Conservation (phyloP, 2,329 filamentous ascomycete genomes). For the Colletotrichum plurivorum region DNA sequence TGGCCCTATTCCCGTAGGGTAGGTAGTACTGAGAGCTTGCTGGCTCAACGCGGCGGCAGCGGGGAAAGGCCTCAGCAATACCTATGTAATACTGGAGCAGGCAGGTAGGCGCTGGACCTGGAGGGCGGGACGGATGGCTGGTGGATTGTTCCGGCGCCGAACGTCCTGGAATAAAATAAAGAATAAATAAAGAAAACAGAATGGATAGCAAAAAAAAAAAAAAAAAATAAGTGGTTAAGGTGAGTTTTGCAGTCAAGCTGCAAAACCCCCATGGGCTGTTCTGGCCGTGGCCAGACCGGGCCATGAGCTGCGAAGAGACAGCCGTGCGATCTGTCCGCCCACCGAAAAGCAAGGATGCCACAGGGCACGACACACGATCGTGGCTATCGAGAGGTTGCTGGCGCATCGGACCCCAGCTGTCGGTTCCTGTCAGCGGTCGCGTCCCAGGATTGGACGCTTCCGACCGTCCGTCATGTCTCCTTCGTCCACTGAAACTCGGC, state of each 20-base stretch:
- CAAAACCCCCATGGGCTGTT: conserved; percentile 32
- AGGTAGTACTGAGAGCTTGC: not conserved
- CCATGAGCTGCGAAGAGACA: conserved; percentile 12
- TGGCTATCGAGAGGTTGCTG: conserved; percentile 36
- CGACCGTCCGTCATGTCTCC: conserved; percentile 5
- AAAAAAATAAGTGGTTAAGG: not conserved
- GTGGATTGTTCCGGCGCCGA: conserved; percentile 14
- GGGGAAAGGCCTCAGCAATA: too few relatives aligned
- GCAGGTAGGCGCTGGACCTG: too few relatives aligned
- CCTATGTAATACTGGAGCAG: too few relatives aligned
- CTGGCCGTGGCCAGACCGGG: conserved; percentile 24
- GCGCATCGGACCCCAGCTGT: conserved; percentile 28
- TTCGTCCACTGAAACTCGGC: conserved; percentile 9
- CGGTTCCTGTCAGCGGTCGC: conserved; percentile 29
- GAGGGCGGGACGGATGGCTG: not conserved
- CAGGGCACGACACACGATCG: not conserved
- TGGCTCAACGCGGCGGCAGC: not conserved
- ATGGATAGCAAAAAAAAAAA: not conserved
- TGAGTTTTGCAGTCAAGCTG: conserved; percentile 24
- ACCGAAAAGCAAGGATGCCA: conserved; percentile 16
- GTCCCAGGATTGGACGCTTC: conserved; percentile 21
- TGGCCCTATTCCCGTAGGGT: conserved; percentile 6
- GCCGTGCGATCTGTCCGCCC: conserved; percentile 20
- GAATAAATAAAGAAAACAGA: not conserved
- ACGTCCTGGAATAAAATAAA: not conserved